These are phyloP conservation scores for Conringia planisiliqua DNA, from an alignment of 345 rosid species.

Conservation along the genomic window DNA sequence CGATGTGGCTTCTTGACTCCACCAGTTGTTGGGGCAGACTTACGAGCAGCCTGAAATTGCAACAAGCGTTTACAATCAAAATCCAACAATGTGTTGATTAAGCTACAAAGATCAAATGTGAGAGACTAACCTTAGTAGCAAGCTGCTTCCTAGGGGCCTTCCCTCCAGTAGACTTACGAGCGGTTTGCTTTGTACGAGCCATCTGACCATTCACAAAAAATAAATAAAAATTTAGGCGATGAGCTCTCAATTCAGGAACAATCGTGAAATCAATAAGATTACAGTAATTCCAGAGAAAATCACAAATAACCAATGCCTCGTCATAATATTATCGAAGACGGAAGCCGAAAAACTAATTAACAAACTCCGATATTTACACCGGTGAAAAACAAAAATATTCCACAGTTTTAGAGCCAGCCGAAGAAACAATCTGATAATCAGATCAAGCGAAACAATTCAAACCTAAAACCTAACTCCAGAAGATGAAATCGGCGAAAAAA, in stretches of 20 bases:
- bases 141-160: constrained; percentile 98
- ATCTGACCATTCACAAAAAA: background rate
- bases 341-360: background rate
- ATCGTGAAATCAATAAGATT: background rate
- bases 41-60: constrained; percentile 71
- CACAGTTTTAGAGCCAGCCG: background rate
- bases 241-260: background rate
- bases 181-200: constrained; percentile 83
- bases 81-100: background rate
- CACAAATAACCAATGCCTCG: background rate
- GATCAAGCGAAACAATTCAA: background rate
- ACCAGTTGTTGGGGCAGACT: constrained; percentile 94
- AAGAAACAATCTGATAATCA: background rate
- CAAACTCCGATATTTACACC: background rate
- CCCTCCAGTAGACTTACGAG: constrained; percentile 95
- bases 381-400: background rate
- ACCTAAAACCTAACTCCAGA: constrained; percentile 11
- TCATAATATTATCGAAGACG: background rate
- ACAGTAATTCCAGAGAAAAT: background rate
- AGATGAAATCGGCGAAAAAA: background rate
- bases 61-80: background rate
- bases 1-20: constrained; percentile 96
- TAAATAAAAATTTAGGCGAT: background rate
- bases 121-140: constrained; percentile 64
- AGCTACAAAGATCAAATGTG: background rate